Evolutionary conservation across 1,284 basidiomycete species (phyloP), one percentile per base, ranked within the genome.

Genomic region (Inonotus obliquus): DNA sequence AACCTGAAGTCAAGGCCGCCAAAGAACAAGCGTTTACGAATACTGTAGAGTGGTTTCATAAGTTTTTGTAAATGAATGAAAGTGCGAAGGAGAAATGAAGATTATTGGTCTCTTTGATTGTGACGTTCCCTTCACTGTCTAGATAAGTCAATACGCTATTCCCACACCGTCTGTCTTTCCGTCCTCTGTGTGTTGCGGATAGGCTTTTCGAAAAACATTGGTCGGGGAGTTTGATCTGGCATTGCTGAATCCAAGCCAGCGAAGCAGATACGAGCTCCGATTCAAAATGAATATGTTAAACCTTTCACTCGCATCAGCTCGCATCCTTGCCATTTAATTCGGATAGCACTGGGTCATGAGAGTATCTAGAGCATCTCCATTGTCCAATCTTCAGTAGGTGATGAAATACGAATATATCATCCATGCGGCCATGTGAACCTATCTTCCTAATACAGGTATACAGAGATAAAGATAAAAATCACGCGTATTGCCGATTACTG

Each of bases 1-100:
- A 79, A 63, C 71, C 74, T 5, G 69, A 68, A 64, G 66, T 73
- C 21, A 73, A 71, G 65, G 70, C 68, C 2, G 73, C 69, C 0
- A 79, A 78, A 69, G 79, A 75, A 71, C 76, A 71, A n/a, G 72
- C 76, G 0, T 77, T 78, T 67, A 71, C 75, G 57, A 72, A 73
- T 35, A 69, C 70, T 2, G 71, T 79, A 49, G 69, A 72, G 65
- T 78, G 72, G 69, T 75, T 69, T 66, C 66, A 66, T 60, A 72
- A 70, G 57, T 66, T 72, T 56, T 49, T 76, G 44, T 76, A 66
- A 68, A 17, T 17, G 17, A 35, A 21, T 49, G 4, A n/a, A 23
- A 13, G 19, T 19, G 23, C n/a, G n/a, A n/a, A 23, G 4, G 47
- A 19, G 11, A 23, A 6, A 49, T 49, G 47, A 49, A 4, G 11